phyloP scores from a whole-genome alignment of 352 stramenopile species.

The Pythium monospermum region DNA sequence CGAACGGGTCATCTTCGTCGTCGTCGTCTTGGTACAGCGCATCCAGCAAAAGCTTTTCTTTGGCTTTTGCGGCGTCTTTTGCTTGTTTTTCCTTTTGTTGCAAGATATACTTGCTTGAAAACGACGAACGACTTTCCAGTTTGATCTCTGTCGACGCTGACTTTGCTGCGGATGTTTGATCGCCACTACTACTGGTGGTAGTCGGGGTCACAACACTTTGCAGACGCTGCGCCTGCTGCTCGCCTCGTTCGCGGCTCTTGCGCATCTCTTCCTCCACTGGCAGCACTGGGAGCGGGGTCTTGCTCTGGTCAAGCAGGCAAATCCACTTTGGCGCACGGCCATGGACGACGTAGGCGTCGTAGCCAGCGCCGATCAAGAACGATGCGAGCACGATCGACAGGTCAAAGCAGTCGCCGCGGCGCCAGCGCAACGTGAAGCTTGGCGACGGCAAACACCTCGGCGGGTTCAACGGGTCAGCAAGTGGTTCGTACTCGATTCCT shows the following conservation, averaged over 20 bases:
- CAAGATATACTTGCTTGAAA: slow-evolving; percentile 63
- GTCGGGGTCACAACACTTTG: background rate
- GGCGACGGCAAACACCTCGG: slow-evolving; percentile 80
- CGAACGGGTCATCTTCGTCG: slow-evolving; percentile 66
- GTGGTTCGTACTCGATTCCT: slow-evolving; percentile 91
- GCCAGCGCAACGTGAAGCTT: slow-evolving; percentile 84
- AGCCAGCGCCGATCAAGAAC: slow-evolving; percentile 91
- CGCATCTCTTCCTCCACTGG: slow-evolving; percentile 42
- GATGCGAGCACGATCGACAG: slow-evolving; percentile 85
- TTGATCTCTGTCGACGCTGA: slow-evolving; percentile 20
- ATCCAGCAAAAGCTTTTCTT: slow-evolving; percentile 35
- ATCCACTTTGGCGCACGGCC: slow-evolving; percentile 86
- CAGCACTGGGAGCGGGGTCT: slow-evolving; percentile 57
- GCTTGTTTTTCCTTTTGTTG: slow-evolving; percentile 42
- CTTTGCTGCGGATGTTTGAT: background rate
- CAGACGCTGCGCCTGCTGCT: slow-evolving; percentile 19
- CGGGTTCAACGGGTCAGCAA: slow-evolving; percentile 74
- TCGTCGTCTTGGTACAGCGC: slow-evolving; percentile 55
- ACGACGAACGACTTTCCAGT: slow-evolving; percentile 49
- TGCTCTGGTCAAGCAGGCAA: slow-evolving; percentile 88
- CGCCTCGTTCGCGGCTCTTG: slow-evolving; percentile 37
- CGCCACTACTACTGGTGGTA: too few species aligned
- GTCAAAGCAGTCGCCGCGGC: slow-evolving; percentile 91
- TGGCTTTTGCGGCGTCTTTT: slow-evolving; percentile 36
- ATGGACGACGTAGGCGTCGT: slow-evolving; percentile 93